Evolutionary conservation across 2,329 filamentous ascomycete species (phyloP).

Genomic region (Neoarthrinium moseri): DNA sequence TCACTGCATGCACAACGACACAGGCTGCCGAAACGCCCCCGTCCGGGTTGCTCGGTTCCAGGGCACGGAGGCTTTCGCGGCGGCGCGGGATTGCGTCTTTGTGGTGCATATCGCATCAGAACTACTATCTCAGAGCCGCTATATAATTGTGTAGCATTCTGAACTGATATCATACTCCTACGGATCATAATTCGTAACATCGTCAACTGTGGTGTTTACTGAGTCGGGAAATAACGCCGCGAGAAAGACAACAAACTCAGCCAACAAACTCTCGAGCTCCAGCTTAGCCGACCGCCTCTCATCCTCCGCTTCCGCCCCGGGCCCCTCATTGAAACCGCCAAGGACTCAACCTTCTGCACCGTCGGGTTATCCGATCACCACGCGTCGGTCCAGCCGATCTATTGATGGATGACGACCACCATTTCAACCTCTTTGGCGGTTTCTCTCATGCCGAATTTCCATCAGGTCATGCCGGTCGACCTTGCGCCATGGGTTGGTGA

Average conservation of each 20-base stretch:
- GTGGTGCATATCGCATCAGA: slow-evolving; percentile 8
- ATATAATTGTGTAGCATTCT: slow-evolving; percentile 4
- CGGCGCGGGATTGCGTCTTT: slow-evolving; percentile 5
- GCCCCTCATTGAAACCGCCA: slow-evolving; percentile 7
- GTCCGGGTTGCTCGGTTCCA: not conserved
- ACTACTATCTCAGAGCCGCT: slow-evolving; percentile 3
- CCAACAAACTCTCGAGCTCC: not conserved
- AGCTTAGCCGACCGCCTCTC: not conserved
- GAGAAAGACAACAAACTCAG: slow-evolving; percentile 3
- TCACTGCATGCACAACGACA: not conserved
- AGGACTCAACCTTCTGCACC: slow-evolving; percentile 6
- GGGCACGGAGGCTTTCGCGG: not conserved
- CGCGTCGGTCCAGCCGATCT: slow-evolving; percentile 5
- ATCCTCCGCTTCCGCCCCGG: not conserved
- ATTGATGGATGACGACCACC: not conserved
- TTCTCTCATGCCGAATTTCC: slow-evolving; percentile 7
- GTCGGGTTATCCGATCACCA: slow-evolving; percentile 9
- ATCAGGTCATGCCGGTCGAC: not conserved
- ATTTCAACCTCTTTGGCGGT: not conserved
- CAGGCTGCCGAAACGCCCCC: not conserved
- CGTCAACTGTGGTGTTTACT: not conserved
- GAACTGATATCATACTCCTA: not conserved
- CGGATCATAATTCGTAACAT: not conserved
- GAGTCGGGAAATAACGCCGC: slow-evolving; percentile 6
- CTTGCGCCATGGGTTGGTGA: slow-evolving; percentile 20